Conservation (phyloP, 164 flowering plant genomes). For the Hamamelis virginiana region DNA sequence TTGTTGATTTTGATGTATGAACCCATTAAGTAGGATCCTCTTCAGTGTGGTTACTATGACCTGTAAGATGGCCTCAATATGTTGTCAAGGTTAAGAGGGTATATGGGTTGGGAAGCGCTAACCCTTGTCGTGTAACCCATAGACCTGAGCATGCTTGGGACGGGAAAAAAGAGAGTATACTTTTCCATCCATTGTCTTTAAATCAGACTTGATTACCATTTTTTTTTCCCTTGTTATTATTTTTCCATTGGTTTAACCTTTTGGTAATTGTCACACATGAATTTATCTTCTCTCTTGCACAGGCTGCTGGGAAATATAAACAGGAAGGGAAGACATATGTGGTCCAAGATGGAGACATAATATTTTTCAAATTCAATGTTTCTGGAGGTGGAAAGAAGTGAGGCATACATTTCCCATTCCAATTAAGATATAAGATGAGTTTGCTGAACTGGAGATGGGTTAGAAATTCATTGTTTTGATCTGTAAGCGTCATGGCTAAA, state of each 20-base stretch:
- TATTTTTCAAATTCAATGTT: conserved; percentile 97
- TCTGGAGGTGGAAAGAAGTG: conserved; percentile 97
- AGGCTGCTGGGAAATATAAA: conserved; percentile 94
- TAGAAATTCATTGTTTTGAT: background rate
- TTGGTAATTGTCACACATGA: background rate
- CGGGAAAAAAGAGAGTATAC: no score
- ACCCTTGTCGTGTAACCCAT: no score
- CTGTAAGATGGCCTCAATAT: no score
- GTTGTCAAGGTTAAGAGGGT: no score
- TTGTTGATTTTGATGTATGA: background rate
- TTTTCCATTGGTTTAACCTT: background rate
- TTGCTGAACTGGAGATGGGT: background rate
- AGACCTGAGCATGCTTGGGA: no score
- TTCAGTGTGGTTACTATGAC: no score
- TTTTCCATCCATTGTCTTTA: no score
- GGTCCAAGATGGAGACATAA: conserved; percentile 93
- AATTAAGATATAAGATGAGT: background rate
- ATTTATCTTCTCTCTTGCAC: conserved; percentile 7
- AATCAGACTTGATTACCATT: background rate
- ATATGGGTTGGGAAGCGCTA: no score
- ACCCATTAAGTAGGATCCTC: background rate
- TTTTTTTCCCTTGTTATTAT: no score
- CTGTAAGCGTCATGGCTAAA: background rate
- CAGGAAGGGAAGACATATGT: conserved; percentile 97
- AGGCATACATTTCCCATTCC: conserved; percentile 7